phyloP scores from a whole-genome alignment of 169 alveolate species.

The Amoebophrya sp. region DNA sequence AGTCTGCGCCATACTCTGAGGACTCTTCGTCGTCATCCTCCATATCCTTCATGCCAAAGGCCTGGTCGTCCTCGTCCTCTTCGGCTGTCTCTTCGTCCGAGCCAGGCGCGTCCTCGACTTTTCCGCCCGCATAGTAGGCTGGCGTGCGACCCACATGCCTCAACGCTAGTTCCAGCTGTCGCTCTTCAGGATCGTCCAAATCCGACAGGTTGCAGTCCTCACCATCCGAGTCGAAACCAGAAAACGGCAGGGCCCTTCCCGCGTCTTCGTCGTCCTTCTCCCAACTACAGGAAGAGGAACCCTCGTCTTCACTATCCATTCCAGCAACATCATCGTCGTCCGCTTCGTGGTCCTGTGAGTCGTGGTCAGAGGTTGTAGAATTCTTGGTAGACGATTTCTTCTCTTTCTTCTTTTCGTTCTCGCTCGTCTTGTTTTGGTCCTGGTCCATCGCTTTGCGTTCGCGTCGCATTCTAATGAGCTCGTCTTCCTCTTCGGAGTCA shows the following conservation, averaged over 20 bases:
- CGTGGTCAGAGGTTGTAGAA: too few relatives aligned
- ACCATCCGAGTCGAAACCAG: neutral
- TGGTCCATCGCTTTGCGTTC: neutral
- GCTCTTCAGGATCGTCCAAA: neutral
- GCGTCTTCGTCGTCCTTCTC: neutral
- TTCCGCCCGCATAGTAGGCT: neutral
- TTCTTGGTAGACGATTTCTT: too few relatives aligned
- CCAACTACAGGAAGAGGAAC: neutral
- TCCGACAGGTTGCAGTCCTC: neutral
- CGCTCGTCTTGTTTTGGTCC: neutral
- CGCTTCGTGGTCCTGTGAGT: neutral
- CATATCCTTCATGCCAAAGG: too few relatives aligned
- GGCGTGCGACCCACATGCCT: neutral
- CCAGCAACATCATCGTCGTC: neutral
- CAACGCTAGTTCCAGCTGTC: neutral
- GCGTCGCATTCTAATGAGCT: neutral
- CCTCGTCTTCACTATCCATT: neutral
- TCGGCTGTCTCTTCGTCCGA: neutral
- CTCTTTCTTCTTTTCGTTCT: slow-evolving; percentile 20
- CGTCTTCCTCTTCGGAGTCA: neutral
- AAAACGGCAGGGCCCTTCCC: neutral
- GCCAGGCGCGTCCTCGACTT: neutral
- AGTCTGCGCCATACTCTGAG: too few relatives aligned
- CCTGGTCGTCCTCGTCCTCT: neutral
- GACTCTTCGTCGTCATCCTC: too few relatives aligned